phyloP scores from a whole-genome alignment of 371 early-diverging fungal species.

The Zopfochytrium polystomum region DNA sequence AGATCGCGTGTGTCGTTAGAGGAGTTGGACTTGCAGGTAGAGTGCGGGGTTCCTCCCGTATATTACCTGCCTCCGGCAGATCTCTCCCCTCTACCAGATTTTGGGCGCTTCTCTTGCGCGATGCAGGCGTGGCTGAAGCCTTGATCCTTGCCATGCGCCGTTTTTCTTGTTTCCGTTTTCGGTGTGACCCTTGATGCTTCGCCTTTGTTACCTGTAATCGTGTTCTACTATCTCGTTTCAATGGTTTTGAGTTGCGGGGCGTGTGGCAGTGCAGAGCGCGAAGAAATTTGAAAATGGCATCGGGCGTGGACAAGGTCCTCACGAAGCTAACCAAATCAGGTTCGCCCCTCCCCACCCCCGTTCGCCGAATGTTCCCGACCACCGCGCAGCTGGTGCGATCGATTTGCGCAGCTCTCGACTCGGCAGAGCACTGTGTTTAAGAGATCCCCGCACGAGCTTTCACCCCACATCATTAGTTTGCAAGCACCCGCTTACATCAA shows the following conservation, averaged over 20 bases:
- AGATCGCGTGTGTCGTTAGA: neutral
- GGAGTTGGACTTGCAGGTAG: neutral
- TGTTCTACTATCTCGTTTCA: neutral
- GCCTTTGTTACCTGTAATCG: neutral
- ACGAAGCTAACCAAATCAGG: constrained; percentile 34
- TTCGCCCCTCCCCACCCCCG: neutral
- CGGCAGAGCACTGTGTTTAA: neutral
- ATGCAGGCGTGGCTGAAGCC: too few relatives aligned
- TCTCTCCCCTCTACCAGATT: neutral
- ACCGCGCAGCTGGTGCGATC: neutral
- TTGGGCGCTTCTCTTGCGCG: neutral
- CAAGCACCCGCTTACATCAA: neutral
- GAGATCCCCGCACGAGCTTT: neutral
- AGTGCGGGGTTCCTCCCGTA: neutral
- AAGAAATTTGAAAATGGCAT: constrained; percentile 1
- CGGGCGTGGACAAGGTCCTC: constrained; percentile 32
- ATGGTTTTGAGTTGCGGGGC: neutral
- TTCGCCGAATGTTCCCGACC: neutral
- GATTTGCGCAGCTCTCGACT: neutral
- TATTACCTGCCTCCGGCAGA: too few relatives aligned
- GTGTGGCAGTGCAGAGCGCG: neutral
- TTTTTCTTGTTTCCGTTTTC: neutral
- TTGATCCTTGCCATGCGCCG: too few relatives aligned
- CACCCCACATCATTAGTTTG: neutral
- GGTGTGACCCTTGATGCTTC: neutral